phyloP scores from a whole-genome alignment of 2,329 filamentous ascomycete genomes.

The Trichoderma brevicompactum region DNA sequence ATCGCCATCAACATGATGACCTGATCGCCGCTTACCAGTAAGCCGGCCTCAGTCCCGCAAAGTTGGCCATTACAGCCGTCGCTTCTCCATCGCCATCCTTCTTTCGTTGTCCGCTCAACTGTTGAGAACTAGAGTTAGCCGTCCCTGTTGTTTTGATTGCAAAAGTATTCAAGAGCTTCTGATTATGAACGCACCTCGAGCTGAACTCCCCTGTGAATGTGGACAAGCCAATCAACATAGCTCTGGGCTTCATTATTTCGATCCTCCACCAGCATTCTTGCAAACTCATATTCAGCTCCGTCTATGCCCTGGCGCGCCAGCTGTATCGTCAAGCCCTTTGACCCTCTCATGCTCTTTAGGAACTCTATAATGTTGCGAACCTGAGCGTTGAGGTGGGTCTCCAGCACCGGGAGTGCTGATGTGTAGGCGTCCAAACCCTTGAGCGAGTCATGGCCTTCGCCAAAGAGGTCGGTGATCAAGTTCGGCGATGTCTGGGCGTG shows the following conservation, averaged over 20 bases:
- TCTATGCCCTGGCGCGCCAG: slow-evolving; percentile 91
- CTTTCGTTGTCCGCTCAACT: slow-evolving; percentile 73
- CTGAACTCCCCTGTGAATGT: slow-evolving; percentile 91
- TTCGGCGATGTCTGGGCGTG: slow-evolving; percentile 92
- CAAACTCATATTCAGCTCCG: slow-evolving; percentile 96
- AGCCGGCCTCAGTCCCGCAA: slow-evolving; percentile 62
- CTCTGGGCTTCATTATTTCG: slow-evolving; percentile 97
- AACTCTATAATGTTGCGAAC: slow-evolving; percentile 93
- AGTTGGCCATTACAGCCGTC: slow-evolving; percentile 55
- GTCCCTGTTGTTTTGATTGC: background rate
- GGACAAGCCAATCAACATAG: slow-evolving; percentile 98
- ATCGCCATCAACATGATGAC: slow-evolving; percentile 24
- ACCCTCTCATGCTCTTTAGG: slow-evolving; percentile 76
- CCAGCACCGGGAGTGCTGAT: slow-evolving; percentile 77
- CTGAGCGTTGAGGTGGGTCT: slow-evolving; percentile 93
- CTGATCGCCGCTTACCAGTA: slow-evolving; percentile 55
- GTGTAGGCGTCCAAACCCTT: slow-evolving; percentile 81
- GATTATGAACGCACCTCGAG: slow-evolving; percentile 67
- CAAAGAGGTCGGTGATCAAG: slow-evolving; percentile 87
- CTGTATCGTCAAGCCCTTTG: slow-evolving; percentile 87
- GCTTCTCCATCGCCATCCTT: slow-evolving; percentile 62
- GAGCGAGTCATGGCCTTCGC: slow-evolving; percentile 69
- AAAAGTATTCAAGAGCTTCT: background rate
- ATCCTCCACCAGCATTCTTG: slow-evolving; percentile 86
- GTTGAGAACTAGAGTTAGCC: slow-evolving; percentile 14